These are phyloP conservation scores for Posidonia oceanica DNA, from an alignment of 116 monocot species.

Conservation along the genomic window DNA sequence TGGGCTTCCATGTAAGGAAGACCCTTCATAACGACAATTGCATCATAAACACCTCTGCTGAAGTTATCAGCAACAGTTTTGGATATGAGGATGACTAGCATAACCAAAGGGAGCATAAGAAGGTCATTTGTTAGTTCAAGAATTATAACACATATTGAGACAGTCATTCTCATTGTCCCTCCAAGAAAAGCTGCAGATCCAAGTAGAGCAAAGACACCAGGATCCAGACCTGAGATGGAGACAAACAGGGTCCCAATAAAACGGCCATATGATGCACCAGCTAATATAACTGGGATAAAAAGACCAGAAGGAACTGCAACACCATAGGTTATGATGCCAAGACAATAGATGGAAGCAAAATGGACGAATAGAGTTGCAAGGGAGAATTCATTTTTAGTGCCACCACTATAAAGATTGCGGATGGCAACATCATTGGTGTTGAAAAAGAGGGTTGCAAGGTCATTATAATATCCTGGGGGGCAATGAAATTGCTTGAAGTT, in stretches of 20 bases:
- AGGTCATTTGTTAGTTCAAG: slow-evolving; percentile 89
- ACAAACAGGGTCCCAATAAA: slow-evolving; percentile 50
- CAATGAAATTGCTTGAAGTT: slow-evolving; percentile 81
- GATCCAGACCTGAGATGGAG: slow-evolving; percentile 46
- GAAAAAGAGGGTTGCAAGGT: slow-evolving; percentile 70
- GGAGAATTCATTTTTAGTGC: slow-evolving; percentile 48
- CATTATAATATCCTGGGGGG: slow-evolving; percentile 68
- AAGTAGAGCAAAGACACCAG: slow-evolving; percentile 72
- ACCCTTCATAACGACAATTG: slow-evolving; percentile 78
- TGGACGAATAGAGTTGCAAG: slow-evolving; percentile 51
- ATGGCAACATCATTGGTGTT: slow-evolving; percentile 87
- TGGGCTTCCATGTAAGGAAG: slow-evolving; percentile 84
- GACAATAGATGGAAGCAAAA: slow-evolving; percentile 48
- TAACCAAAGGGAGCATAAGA: slow-evolving; percentile 72
- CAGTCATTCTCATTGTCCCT: slow-evolving; percentile 95
- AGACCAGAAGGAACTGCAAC: slow-evolving; percentile 83
- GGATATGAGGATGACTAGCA: slow-evolving; percentile 72
- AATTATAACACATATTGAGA: slow-evolving; percentile 77
- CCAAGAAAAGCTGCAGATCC: slow-evolving; percentile 84
- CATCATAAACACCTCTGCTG: slow-evolving; percentile 82
- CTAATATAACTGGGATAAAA: slow-evolving; percentile 82
- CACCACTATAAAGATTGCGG: slow-evolving; percentile 62
- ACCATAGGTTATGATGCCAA: slow-evolving; percentile 74
- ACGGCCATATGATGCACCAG: slow-evolving; percentile 70
- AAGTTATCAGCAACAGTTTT: slow-evolving; percentile 78